A percentile compares a stretch with the other conserved stretches of the same genome.
Conservation (phyloP, 169 alveolate genomes). For the Plasmodium coatneyi region DNA sequence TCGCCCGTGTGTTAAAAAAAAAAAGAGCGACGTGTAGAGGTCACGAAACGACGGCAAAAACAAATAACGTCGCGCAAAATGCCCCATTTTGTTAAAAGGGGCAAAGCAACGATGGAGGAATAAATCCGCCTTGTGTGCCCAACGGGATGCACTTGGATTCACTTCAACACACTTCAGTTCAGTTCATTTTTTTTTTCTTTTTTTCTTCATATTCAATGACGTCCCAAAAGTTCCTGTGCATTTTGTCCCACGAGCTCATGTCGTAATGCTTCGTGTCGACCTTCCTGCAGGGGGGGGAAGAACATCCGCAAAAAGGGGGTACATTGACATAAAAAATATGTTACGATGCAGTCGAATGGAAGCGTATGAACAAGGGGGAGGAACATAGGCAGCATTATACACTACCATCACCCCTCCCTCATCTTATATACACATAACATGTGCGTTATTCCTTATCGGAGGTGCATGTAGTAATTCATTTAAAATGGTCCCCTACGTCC, state of each 20-base stretch:
- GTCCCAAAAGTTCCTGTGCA: conserved; percentile 58
- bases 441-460: not conserved
- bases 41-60: not conserved
- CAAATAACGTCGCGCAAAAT: not conserved
- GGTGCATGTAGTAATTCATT: not conserved
- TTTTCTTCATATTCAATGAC: conserved; percentile 74
- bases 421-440: not conserved
- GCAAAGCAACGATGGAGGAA: not conserved
- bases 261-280: conserved; percentile 38
- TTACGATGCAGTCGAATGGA: not conserved
- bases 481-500: conserved; percentile 25
- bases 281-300: conserved; percentile 12
- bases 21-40: not conserved
- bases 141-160: no score
- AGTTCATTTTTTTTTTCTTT: not conserved
- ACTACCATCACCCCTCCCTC: not conserved
- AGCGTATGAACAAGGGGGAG: not conserved
- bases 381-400: not conserved
- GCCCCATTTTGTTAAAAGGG: not conserved
- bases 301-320: not conserved
- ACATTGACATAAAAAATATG: not conserved
- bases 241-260: conserved; percentile 26
- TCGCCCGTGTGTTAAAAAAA: not conserved
- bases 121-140: not conserved
- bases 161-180: not conserved